Conservation (phyloP, 208 protist species). For the Leishmania major region DNA sequence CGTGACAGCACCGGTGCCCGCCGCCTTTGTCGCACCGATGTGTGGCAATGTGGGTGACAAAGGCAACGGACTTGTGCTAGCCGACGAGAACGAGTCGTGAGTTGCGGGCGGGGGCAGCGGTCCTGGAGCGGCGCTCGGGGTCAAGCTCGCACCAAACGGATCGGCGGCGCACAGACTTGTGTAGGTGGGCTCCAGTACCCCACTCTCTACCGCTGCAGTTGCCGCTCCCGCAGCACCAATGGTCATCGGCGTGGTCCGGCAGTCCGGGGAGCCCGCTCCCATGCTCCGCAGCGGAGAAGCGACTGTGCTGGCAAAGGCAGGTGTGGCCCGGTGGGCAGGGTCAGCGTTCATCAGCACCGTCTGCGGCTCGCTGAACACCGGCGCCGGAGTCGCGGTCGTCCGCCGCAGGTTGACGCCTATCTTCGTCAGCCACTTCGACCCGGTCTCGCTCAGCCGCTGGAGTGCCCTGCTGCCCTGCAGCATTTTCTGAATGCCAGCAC, state of each 20-base stretch:
- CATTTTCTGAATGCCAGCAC: constrained; percentile 27
- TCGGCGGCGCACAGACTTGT: background rate
- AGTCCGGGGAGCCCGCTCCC: background rate
- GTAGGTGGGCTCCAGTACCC: background rate
- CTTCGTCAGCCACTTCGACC: constrained; percentile 32
- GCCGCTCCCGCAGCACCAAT: background rate
- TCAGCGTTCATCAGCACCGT: background rate
- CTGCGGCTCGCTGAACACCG: constrained; percentile 7
- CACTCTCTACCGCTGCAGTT: background rate
- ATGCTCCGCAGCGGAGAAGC: background rate
- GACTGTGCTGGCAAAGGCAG: background rate
- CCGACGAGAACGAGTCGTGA: background rate
- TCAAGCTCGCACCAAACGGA: background rate
- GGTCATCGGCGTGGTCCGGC: background rate
- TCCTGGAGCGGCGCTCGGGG: background rate
- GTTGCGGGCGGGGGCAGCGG: background rate
- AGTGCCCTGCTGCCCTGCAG: constrained; percentile 21
- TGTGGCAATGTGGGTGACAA: background rate
- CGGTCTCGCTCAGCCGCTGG: constrained; percentile 20
- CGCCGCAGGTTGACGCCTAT: constrained; percentile 16
- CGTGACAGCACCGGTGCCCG: background rate
- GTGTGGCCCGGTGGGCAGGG: background rate
- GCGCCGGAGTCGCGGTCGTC: constrained; percentile 2
- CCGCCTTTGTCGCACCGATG: background rate
- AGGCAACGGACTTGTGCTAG: background rate